phyloP scores from a whole-genome alignment of 2,329 filamentous ascomycete species.

The Fusarium bactridioides region DNA sequence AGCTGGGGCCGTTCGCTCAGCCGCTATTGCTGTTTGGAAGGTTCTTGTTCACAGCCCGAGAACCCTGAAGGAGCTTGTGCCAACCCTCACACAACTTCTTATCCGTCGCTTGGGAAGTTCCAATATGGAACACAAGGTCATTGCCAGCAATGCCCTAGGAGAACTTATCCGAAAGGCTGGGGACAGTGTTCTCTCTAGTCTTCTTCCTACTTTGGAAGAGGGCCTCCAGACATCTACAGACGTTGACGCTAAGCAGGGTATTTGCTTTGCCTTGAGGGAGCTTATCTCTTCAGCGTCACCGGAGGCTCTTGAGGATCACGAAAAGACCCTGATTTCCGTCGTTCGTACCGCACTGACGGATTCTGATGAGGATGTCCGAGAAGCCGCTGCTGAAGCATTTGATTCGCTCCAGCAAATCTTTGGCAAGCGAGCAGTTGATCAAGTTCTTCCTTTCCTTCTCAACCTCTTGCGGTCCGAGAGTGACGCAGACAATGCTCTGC shows the following conservation, averaged over 20 bases:
- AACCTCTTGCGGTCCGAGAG: conserved; percentile 86
- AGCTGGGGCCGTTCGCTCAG: conserved; percentile 85
- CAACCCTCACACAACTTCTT: conserved; percentile 92
- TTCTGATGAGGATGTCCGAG: conserved; percentile 85
- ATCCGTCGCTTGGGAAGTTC: conserved; percentile 93
- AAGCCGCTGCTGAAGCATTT: conserved; percentile 96
- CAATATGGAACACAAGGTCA: conserved; percentile 98
- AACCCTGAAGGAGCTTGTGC: conserved; percentile 93
- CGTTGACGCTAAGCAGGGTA: conserved; percentile 93
- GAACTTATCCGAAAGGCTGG: conserved; percentile 97
- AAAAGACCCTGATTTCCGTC: conserved; percentile 93
- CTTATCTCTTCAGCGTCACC: conserved; percentile 88
- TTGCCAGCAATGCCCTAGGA: conserved; percentile 95
- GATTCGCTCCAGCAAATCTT: conserved; percentile 93
- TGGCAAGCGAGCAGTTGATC: conserved; percentile 93
- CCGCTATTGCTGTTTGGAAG: conserved; percentile 95
- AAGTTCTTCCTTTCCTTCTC: conserved; percentile 91
- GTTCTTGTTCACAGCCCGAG: conserved; percentile 90
- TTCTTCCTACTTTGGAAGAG: conserved; percentile 92
- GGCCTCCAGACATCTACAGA: conserved; percentile 88
- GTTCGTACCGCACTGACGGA: conserved; percentile 93
- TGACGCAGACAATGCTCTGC: conserved; percentile 89
- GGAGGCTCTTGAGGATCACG: conserved; percentile 91
- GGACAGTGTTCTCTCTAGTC: conserved; percentile 85
- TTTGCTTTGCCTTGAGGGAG: conserved; percentile 94